Evolutionary conservation across 257 asterid genomes (phyloP), one percentile per base, ranked within the genome.

Genomic region (Agastache rugosa): DNA sequence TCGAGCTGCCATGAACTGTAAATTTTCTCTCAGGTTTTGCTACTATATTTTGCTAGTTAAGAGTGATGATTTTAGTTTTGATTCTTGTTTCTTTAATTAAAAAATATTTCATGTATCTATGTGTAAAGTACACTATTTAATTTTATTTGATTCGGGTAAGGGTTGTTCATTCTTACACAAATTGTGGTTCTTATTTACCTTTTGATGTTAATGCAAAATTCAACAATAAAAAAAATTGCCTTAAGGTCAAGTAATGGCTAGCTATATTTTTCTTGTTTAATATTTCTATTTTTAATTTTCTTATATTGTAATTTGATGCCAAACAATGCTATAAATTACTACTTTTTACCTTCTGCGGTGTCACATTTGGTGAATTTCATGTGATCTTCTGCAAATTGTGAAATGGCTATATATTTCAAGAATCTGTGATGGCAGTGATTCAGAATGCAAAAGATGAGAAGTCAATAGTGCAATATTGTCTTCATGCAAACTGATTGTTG

Each of bases 351-450:
- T 6, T 8, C n/a, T 11, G 16, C 12, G 3, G n/a, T 44, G 1
- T n/a, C 47, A 51, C 37, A 16, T 42, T 56, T 78, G 75, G 72
- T 63, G 73, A 78, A 80, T 25, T 80, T 29, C 69, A 81, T 86
- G 73, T 81, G 78, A 76, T 80, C 50, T 82, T 10, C 78, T 56
- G 72, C 63, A 66, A 72, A 72, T 17, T 34, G 44, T 67, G 75
- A 68, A 76, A 54, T 67, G 82, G 76, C 71, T 67, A 29, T 3
- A 29, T 29, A 58, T 79, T 63, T 75, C 54, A 77, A 69, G 87
- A 78, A 75, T 82, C 81, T 68, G 75, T 62, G 67, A 73, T 75
- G 66, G 81, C 83, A 80, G 82, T 65, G 86, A 78, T 77, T 71
- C 84, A 81, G 83, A 71, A 75, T 67, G 75, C 37, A 69, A 77